Percentiles rank a stretch among this genome's conserved stretches.
phyloP scores from a whole-genome alignment of 2,329 filamentous ascomycete species.

The Epichloe glyceriae region DNA sequence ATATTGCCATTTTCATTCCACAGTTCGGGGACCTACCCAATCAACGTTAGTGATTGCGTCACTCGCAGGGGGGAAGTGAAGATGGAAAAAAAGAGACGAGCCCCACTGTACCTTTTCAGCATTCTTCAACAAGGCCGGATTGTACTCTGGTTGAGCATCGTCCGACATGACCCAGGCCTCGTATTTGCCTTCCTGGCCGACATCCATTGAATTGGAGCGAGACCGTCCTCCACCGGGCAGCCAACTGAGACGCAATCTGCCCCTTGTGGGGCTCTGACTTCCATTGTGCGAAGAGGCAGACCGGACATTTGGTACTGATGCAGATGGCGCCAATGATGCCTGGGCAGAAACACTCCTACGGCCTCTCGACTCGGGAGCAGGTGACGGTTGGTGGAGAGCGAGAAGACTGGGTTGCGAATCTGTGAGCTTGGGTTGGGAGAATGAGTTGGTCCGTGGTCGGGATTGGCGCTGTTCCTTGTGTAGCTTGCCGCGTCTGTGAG shows the following conservation, averaged over 20 bases:
- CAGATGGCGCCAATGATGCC: constrained; percentile 12
- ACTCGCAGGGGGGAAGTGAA: too few relatives aligned
- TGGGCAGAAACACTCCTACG: constrained; percentile 37
- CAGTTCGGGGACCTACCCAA: constrained; percentile 44
- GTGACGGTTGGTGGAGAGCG: constrained; percentile 17
- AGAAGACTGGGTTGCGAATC: constrained; percentile 12
- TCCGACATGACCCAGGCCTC: constrained; percentile 44
- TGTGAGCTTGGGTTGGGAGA: constrained; percentile 15
- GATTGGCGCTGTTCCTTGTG: constrained; percentile 17
- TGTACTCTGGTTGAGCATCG: constrained; percentile 42
- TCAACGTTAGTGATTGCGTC: background rate
- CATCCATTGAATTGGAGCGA: constrained; percentile 34
- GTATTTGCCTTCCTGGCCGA: constrained; percentile 10
- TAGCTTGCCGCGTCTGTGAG: constrained; percentile 15
- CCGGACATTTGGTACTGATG: constrained; percentile 12
- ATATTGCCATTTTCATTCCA: constrained; percentile 50
- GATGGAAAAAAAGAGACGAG: background rate
- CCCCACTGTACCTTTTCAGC: constrained; percentile 37
- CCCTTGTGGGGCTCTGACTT: constrained; percentile 32
- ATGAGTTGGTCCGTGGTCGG: constrained; percentile 21
- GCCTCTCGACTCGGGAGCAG: constrained; percentile 25
- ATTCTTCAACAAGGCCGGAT: constrained; percentile 34
- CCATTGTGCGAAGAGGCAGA: constrained; percentile 16
- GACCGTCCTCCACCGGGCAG: constrained; percentile 36
- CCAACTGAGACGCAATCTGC: constrained; percentile 40